A percentile compares a stretch with the other conserved stretches of the same genome.
Conservation (phyloP, 106 monocot genomes). For the Hemerocallis citrina region DNA sequence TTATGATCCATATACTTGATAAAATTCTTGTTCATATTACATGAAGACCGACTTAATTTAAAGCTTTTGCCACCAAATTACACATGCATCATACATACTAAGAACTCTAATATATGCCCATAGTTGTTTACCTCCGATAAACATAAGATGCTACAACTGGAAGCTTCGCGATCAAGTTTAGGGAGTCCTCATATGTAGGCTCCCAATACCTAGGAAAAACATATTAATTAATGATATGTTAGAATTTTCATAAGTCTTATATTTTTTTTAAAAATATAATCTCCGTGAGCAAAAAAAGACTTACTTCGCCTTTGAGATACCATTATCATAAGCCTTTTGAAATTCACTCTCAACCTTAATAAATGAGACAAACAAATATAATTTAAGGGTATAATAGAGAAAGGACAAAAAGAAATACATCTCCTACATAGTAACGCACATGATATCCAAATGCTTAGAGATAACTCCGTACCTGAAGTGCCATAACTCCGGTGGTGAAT, state of each 20-base stretch:
- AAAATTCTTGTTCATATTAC: not conserved
- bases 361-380: not conserved
- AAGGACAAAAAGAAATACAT: not conserved
- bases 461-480: constrained; percentile 68
- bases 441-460: not conserved
- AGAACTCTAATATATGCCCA: not conserved
- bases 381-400: not conserved
- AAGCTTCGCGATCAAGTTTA: constrained; percentile 85
- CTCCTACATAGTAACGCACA: not conserved
- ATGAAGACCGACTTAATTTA: not conserved
- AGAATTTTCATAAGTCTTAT: not conserved
- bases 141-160: constrained; percentile 86
- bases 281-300: not conserved
- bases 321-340: constrained; percentile 95
- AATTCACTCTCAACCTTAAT: constrained; percentile 61
- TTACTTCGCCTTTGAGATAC: constrained; percentile 71
- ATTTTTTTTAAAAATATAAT: no score
- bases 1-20: not conserved
- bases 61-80: not conserved
- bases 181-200: constrained; percentile 89
- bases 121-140: constrained; percentile 69
- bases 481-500: constrained; percentile 91
- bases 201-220: constrained; percentile 78
- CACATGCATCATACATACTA: not conserved
- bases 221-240: not conserved